Base-by-base conservation (phyloP, 257 asterid genomes). In the Solanum peruvianum region DNA sequence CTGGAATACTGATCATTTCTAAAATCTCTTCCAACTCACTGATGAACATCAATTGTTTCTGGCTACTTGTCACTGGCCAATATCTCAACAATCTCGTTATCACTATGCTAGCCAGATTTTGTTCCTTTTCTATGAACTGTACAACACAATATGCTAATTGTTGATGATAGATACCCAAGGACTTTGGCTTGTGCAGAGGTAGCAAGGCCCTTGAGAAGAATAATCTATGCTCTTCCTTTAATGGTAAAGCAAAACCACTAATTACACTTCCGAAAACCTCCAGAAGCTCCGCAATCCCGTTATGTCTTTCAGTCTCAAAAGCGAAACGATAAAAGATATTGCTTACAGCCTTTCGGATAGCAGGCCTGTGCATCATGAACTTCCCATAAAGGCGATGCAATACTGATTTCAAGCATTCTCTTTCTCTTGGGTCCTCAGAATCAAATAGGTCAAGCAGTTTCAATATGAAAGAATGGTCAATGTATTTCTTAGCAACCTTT, bases 191-290 rank as follows among this genome's bases (percentile, higher is more conserved):
- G 87, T 91, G 93, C 23, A 91, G 39, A 85, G 93, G 93, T 87
- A 91, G 85, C 87, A 91, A 83, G 27, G 91, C 92, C 83, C 86
- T 88, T 18, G 87, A 83, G 82, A 91, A 83, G 88, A 91, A 87
- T 76, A 87, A 56, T 86, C 87, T 88, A 75, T 90, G 93, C 75
- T 91, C 93, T 84, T 91, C 93, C 88, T 91, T 91, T 84, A 91
- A 60, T 37, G 93, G 93, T 78, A 91, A 87, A 67, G 93, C 93
- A 81, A 91, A 91, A 44, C 93, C 93, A 73, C 90, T 88, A 72
- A 91, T 90, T 84, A 91, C 91, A 88, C 93, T 91, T 52, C 93
- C 92, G 7, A 91, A 91, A 49, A 91, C 91, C 87, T 91, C 93
- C 75, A 91, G 84, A 11, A 91, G 86, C 86, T 90, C 92, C 0